phyloP scores from a whole-genome alignment of 192 early-diverging fungal species.

The Coemansia reversa region DNA sequence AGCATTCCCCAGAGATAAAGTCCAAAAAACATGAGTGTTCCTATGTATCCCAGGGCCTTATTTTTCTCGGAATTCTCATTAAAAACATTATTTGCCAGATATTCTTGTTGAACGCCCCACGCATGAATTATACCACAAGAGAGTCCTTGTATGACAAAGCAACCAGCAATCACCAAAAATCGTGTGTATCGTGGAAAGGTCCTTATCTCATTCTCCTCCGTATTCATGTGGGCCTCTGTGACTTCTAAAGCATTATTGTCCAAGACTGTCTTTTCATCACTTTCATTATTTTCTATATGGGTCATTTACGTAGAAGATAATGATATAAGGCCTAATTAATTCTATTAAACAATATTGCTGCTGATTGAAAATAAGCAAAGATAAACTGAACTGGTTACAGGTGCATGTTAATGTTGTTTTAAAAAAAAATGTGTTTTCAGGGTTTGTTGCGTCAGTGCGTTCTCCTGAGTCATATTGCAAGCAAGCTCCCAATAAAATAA shows the following conservation, averaged over 20 bases:
- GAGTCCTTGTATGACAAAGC: slow-evolving; percentile 43
- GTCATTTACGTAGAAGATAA: no score
- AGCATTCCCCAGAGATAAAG: slow-evolving; percentile 45
- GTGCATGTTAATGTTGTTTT: no score
- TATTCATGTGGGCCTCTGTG: not conserved
- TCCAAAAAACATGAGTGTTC: slow-evolving; percentile 47
- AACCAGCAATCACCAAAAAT: slow-evolving; percentile 32
- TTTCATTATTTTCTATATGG: not conserved
- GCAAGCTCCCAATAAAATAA: no score
- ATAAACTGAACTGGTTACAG: no score
- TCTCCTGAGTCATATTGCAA: no score
- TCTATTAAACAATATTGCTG: no score
- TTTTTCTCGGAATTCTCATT: slow-evolving; percentile 15
- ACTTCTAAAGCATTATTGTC: not conserved
- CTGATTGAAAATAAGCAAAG: no score
- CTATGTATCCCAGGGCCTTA: slow-evolving; percentile 38
- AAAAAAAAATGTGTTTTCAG: no score
- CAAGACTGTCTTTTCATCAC: not conserved
- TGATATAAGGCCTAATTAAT: no score
- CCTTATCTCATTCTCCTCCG: not conserved
- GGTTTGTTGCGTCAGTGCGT: no score
- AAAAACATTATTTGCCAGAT: slow-evolving; percentile 35
- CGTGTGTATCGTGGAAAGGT: slow-evolving; percentile 36
- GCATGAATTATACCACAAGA: slow-evolving; percentile 41
- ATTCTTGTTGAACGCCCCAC: slow-evolving; percentile 50